Base-by-base conservation (phyloP, 1,284 basidiomycete species). In the Sanghuangporus sanghuang region DNA sequence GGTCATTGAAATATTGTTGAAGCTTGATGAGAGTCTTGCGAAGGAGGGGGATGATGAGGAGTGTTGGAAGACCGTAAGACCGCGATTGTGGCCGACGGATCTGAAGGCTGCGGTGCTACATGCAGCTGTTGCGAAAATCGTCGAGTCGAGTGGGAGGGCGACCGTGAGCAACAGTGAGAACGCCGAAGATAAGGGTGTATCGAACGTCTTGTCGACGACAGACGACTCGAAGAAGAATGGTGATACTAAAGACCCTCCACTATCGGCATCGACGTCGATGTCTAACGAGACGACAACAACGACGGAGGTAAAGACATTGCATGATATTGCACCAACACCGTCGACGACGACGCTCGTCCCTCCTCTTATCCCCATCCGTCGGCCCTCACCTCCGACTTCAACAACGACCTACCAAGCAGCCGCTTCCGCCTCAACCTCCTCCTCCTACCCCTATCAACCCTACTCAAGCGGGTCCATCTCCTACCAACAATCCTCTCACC, bases 61-160 rank as follows among this genome's bases (percentile, higher is more conserved):
- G 27, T 27, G 3, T 27, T 27, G 44, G 27, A 35, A 48, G 38
- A 36, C 23, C 14, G 57, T 63, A 2, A 57, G 44, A 21, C 27
- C 18, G 3, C 58, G 60, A 16, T 48, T 66, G 40, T 66, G 65
- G 65, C 65, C 65, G 35, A 39, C 16, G 23, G 62, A 65, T 35
- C 27, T 66, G n/a, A 56, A 53, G 36, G 53, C 63, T 35, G 59
- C 59, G 18, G 62, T 61, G 11, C 39, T 66, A 18, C 53, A 54
- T 40, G 59, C 63, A 14, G 63, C 59, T n/a, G 61, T 65, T 14
- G 57, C 54, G n/a, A 58, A 42, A 16, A 56, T 64, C 23, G 38
- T 53, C 23, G 48, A 59, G 32, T 54, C 53, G 18, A 23, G 27
- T 23, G 59, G 50, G 7, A 46, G 12, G 16, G 44, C 44, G 44